These are phyloP conservation scores for Medicago truncatula DNA, from an alignment of 306 rosid species.

Conservation along the genomic window MtrunA17r5.0-ANR NC_053049.1:11267501-11268000, in stretches of 20 bases:
- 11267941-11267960: constrained; percentile 24
- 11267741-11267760: constrained; percentile 13
- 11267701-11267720: neutral
- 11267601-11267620: neutral
- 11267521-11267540: neutral
- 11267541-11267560: neutral
- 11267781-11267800: constrained; percentile 2
- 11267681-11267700: neutral
- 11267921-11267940: constrained; percentile 1
- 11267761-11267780: neutral
- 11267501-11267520: neutral
- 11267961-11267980: constrained; percentile 39
- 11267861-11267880: constrained; percentile 37
- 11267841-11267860: neutral
- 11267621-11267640: neutral
- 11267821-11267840: constrained; percentile 4
- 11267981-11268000: constrained; percentile 41
- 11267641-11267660: neutral
- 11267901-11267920: constrained; percentile 39
- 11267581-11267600: neutral
- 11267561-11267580: neutral
- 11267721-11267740: neutral
- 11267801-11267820: neutral
- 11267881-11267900: constrained; percentile 29
- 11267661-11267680: neutral